Percentiles rank a stretch among this genome's conserved stretches.
Conservation (phyloP, 768 basidiomycete genomes). For the Termitomyces titanicus region DNA sequence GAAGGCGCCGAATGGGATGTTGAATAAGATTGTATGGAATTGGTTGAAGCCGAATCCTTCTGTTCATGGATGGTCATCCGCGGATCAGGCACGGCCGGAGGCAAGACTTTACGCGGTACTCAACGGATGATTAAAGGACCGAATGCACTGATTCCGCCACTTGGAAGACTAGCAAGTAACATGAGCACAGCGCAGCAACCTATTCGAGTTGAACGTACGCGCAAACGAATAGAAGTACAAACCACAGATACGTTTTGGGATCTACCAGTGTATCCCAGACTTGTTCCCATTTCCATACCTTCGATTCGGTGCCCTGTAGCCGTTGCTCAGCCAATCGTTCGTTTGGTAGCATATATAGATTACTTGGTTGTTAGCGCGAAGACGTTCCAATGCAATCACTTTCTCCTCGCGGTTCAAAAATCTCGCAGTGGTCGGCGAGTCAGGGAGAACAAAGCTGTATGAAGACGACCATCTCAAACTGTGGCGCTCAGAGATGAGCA, state of each 20-base stretch:
- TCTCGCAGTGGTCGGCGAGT: constrained; percentile 37
- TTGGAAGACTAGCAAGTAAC: constrained; percentile 23
- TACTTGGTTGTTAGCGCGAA: constrained; percentile 40
- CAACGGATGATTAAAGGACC: constrained; percentile 40
- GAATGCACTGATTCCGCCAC: constrained; percentile 40
- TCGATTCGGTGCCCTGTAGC: constrained; percentile 36
- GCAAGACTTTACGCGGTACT: background rate
- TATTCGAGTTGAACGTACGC: constrained; percentile 23
- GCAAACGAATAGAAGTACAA: constrained; percentile 37
- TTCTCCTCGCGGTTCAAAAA: constrained; percentile 40
- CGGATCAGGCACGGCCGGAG: background rate
- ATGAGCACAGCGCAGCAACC: background rate
- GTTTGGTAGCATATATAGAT: background rate
- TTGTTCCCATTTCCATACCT: constrained; percentile 44
- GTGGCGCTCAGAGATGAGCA: background rate
- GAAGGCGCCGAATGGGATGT: constrained; percentile 41
- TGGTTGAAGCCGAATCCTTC: constrained; percentile 39
- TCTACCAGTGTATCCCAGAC: constrained; percentile 35
- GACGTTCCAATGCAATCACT: constrained; percentile 36
- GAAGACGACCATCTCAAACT: background rate
- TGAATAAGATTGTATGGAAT: constrained; percentile 43
- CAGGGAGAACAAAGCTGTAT: constrained; percentile 36
- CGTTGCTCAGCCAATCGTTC: background rate
- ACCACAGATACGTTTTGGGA: constrained; percentile 40
- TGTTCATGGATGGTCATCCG: constrained; percentile 3